These are phyloP conservation scores for Fagus crenata DNA, from an alignment of 306 rosid genomes.

Conservation along the genomic window DNA sequence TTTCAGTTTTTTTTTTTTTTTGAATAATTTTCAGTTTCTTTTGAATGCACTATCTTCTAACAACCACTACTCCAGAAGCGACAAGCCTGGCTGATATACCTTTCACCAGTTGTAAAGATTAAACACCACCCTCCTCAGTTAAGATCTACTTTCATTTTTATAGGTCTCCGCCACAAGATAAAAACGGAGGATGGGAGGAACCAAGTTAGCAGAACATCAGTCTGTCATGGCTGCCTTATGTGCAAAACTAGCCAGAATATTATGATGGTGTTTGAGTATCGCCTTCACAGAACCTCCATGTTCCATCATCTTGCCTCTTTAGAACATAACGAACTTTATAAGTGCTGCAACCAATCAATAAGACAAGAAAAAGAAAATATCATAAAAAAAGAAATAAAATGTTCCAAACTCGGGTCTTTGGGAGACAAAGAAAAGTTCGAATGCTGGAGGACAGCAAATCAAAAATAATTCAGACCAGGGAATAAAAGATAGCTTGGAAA, in stretches of 20 bases:
- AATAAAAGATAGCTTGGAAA: neutral
- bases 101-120: conserved; percentile 3
- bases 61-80: neutral
- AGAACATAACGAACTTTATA: conserved; percentile 78
- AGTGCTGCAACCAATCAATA: conserved; percentile 57
- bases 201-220: conserved; percentile 42
- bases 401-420: neutral
- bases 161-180: conserved; percentile 15
- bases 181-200: conserved; percentile 27
- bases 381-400: neutral
- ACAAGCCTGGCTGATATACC: conserved; percentile 13
- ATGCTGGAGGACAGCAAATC: neutral
- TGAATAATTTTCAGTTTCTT: neutral
- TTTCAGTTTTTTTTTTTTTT: no score
- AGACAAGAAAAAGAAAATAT: neutral
- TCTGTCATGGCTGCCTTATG: conserved; percentile 30
- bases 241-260: conserved; percentile 30
- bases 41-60: neutral
- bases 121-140: conserved; percentile 28
- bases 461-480: neutral
- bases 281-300: conserved; percentile 94
- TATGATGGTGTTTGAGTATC: conserved; percentile 53
- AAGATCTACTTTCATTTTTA: conserved; percentile 19
- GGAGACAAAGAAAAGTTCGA: neutral
- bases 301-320: conserved; percentile 76